Evolutionary conservation across 768 basidiomycete species (phyloP), one percentile per base, ranked within the genome.

Genomic region (Galerina sulciceps): DNA sequence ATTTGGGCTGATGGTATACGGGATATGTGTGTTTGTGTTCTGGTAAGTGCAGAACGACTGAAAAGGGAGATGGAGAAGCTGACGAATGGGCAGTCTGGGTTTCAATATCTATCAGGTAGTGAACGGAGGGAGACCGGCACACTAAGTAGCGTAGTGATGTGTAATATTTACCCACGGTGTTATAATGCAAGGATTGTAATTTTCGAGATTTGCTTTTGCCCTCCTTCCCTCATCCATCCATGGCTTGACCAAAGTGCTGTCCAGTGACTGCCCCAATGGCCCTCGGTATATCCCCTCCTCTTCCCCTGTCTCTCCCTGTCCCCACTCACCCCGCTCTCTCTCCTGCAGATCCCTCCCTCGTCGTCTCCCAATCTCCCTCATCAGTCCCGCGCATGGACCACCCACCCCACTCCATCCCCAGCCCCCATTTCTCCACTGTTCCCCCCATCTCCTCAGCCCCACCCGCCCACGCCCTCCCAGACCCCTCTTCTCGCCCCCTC

Each of bases 21-120:
- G 96, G 13, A 72, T 78, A 31, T 82, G 80, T 67, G 84, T 98
- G 37, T 93, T 94, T 73, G 79, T 91, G 20, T 93, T 96, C 73
- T 97, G 95, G 94, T 95, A 68, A 66, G 93, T 71, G 45, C n/a
- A 36, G 26, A 9, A n/a, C 18, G 35, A 48, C 18, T 51, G 42
- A 41, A 15, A 6, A 8, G 31, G 42, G 8, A 18, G 35, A 22
- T n/a, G 41, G 14, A 22, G 44, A 61, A 45, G 66, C 60, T 67
- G 41, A 64, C 14, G 11, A 18, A 17, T 40, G 26, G 59, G 26
- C 69, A 94, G 93, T 69, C 76, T 94, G 63, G 83, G 84, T 57
- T 95, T 86, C 72, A 93, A 94, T 69, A 84, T 94, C 50, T 91
- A 93, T 68, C 77, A 84, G 58, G 78, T 90, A 10, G 58, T 85